Evolutionary conservation across 2,329 filamentous ascomycete species (phyloP).

Genomic region (Cordyceps sp.): DNA sequence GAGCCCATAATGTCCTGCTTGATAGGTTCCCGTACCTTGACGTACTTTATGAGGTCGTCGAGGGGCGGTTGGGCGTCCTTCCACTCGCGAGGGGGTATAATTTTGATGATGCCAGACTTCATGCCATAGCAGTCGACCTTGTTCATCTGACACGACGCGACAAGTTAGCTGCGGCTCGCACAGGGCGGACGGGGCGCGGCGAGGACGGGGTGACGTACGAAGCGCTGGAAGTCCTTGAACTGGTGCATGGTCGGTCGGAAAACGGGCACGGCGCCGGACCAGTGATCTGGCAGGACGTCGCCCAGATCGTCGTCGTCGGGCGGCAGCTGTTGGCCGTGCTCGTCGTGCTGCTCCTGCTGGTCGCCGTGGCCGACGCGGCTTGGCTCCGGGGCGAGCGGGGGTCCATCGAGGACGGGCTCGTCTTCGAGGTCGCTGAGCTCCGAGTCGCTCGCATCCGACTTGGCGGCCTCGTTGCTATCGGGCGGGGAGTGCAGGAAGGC

Average conservation of each 20-base stretch:
- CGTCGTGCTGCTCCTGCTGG: neutral
- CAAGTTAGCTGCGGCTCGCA: constrained; percentile 10
- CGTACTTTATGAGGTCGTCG: constrained; percentile 74
- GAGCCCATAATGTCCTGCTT: constrained; percentile 96
- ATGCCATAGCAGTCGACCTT: constrained; percentile 90
- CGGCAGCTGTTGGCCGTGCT: constrained; percentile 4
- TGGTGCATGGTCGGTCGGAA: constrained; percentile 94
- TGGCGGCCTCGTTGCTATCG: constrained; percentile 43
- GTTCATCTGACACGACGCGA: constrained; percentile 38
- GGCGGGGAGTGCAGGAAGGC: constrained; percentile 44
- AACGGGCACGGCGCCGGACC: constrained; percentile 80
- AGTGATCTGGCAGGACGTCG: constrained; percentile 72
- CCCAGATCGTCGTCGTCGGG: constrained; percentile 46
- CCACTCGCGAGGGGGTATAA: constrained; percentile 90
- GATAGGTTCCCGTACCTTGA: constrained; percentile 91
- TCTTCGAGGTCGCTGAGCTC: constrained; percentile 51
- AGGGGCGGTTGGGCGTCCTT: constrained; percentile 62
- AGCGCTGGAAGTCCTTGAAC: constrained; percentile 84
- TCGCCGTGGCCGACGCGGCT: constrained; percentile 6
- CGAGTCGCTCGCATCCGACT: constrained; percentile 44
- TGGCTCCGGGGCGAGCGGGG: constrained; percentile 10
- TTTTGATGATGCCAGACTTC: constrained; percentile 93
- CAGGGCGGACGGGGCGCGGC: neutral
- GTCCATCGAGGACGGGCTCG: constrained; percentile 24
- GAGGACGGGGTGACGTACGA: constrained; percentile 37